Conservation (phyloP, 768 basidiomycete genomes). For the Neoboletus magnificus region DNA sequence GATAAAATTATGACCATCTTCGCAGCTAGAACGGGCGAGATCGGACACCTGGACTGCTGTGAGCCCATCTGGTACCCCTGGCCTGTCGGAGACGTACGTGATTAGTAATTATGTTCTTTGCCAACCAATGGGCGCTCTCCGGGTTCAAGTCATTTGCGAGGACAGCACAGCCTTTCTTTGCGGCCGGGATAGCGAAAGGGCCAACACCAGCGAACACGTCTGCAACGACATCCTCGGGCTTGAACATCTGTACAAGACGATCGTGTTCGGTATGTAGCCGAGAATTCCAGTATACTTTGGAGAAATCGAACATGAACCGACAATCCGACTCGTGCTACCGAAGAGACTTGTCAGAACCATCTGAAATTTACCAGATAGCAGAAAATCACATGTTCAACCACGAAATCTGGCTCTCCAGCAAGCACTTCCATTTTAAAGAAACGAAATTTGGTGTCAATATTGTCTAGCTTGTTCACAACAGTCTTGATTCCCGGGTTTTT, state of each 20-base stretch:
- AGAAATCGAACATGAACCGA: slow-evolving; percentile 90
- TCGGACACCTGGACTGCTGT: slow-evolving; percentile 49
- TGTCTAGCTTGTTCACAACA: slow-evolving; percentile 92
- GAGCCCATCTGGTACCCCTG: neutral
- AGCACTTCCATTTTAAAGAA: slow-evolving; percentile 97
- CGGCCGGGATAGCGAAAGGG: slow-evolving; percentile 92
- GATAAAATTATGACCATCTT: slow-evolving; percentile 90
- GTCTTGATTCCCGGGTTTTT: slow-evolving; percentile 85
- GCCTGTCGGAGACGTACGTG: slow-evolving; percentile 46
- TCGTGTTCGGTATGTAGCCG: slow-evolving; percentile 89
- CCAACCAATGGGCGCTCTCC: slow-evolving; percentile 73
- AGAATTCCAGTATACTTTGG: slow-evolving; percentile 97
- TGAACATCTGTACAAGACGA: slow-evolving; percentile 73
- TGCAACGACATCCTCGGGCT: slow-evolving; percentile 73
- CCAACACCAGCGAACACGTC: slow-evolving; percentile 98
- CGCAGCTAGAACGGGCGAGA: slow-evolving; percentile 67
- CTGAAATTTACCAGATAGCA: neutral
- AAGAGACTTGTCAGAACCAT: neutral
- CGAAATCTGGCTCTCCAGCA: slow-evolving; percentile 83
- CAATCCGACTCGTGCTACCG: slow-evolving; percentile 80
- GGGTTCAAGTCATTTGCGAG: slow-evolving; percentile 96
- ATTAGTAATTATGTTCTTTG: slow-evolving; percentile 71
- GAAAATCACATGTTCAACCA: slow-evolving; percentile 80
- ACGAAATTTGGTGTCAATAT: slow-evolving; percentile 81
- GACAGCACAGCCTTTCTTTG: slow-evolving; percentile 85